A percentile compares a stretch with the other conserved stretches of the same genome.
Evolutionary conservation across 2,329 filamentous ascomycete species (phyloP).

Genomic region (Penicillium sp.): DNA sequence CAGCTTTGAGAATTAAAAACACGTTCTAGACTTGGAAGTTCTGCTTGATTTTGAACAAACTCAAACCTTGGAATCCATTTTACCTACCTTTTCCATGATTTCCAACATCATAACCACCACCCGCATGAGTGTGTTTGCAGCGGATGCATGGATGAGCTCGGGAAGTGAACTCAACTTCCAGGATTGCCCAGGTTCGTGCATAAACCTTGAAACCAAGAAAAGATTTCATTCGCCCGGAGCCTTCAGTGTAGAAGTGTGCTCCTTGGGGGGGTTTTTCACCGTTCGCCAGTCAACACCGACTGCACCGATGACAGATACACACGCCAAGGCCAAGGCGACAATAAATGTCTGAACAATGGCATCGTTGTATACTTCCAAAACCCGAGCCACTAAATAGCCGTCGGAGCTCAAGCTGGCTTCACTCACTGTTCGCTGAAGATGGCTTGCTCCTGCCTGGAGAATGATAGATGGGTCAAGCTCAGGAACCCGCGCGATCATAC

Average conservation of each 20-base stretch:
- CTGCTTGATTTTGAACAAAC: too few relatives aligned
- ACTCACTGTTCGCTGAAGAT: not conserved
- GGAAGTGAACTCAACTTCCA: not conserved
- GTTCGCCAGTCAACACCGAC: not conserved
- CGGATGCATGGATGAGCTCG: too few relatives aligned
- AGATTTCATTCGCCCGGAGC: not conserved
- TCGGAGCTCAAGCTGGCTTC: not conserved
- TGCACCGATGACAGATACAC: conserved; percentile 3
- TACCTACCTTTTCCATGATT: too few relatives aligned
- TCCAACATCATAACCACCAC: too few relatives aligned
- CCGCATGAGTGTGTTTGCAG: too few relatives aligned
- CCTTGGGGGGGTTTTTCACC: not conserved
- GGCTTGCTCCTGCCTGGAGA: conserved; percentile 22
- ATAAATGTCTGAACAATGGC: not conserved
- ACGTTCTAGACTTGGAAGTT: too few relatives aligned
- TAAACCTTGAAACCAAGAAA: too few relatives aligned
- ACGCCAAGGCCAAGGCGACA: not conserved
- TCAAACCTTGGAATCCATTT: too few relatives aligned
- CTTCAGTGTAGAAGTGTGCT: not conserved
- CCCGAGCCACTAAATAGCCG: not conserved
- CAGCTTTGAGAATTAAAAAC: too few relatives aligned
- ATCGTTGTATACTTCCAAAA: not conserved
- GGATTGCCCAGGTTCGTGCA: not conserved
- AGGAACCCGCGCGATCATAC: conserved; percentile 21
- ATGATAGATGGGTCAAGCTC: conserved; percentile 24